phyloP scores from a whole-genome alignment of 345 rosid genomes.

The Ricinus communis region DNA sequence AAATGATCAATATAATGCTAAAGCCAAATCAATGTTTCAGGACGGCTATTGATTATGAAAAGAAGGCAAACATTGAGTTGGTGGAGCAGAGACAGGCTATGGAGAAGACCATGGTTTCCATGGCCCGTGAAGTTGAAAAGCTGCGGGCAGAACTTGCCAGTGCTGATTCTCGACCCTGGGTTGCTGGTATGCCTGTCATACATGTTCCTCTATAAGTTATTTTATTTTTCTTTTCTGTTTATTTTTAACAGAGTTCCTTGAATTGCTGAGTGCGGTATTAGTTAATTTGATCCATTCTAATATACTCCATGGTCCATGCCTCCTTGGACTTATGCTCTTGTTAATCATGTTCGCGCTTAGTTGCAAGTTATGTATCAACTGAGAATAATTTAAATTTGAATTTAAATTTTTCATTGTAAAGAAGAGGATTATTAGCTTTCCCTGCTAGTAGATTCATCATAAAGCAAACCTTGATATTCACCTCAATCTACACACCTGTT shows the following conservation, averaged over 20 bases:
- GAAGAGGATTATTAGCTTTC: slow-evolving; percentile 1
- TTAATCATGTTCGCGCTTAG: slow-evolving; percentile 6
- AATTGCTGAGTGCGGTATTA: neutral
- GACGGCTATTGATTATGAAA: slow-evolving; percentile 81
- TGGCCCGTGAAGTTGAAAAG: slow-evolving; percentile 99
- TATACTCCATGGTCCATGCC: neutral
- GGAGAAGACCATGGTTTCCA: slow-evolving; percentile 91
- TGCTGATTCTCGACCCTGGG: slow-evolving; percentile 68
- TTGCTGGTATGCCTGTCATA: slow-evolving; percentile 49
- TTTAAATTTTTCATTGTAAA: neutral
- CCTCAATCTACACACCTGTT: neutral
- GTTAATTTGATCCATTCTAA: slow-evolving; percentile 1
- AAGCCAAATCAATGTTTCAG: slow-evolving; percentile 33
- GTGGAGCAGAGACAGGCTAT: slow-evolving; percentile 88
- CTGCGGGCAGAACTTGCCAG: slow-evolving; percentile 75
- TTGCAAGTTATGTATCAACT: neutral
- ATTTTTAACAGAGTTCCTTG: slow-evolving; percentile 11
- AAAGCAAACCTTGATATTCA: neutral
- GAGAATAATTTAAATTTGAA: neutral
- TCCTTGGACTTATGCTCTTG: neutral
- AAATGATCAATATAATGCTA: slow-evolving; percentile 13
- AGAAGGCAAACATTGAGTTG: slow-evolving; percentile 89
- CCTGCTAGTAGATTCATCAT: neutral
- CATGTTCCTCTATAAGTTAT: neutral
- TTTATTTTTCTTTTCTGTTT: too few relatives aligned